These are phyloP conservation scores for Vaccinium myrtillus DNA, from an alignment of 148 eudicot species.

Conservation along the genomic window DNA sequence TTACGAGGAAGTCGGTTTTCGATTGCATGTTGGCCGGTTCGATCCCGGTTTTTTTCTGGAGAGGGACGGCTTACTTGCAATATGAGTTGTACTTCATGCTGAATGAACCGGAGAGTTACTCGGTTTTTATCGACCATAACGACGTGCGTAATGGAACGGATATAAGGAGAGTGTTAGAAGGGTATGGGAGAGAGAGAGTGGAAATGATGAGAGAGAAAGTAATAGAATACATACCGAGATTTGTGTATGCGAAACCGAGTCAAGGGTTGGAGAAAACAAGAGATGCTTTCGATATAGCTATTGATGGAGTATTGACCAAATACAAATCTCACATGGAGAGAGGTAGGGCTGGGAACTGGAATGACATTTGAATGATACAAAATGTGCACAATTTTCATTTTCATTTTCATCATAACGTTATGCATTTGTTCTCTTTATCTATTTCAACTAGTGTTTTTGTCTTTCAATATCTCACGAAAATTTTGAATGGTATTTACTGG, in stretches of 20 bases:
- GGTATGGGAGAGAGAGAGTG: neutral
- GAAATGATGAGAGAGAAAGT: neutral
- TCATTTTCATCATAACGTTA: too few species aligned
- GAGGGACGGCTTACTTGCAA: slow-evolving; percentile 71
- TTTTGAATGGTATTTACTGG: too few species aligned
- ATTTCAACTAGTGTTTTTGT: too few species aligned
- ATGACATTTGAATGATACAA: neutral
- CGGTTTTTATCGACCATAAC: slow-evolving; percentile 9
- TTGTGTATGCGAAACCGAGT: neutral
- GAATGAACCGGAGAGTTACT: slow-evolving; percentile 71
- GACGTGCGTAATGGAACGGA: neutral
- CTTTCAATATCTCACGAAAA: too few species aligned
- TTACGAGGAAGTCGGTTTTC: slow-evolving; percentile 42
- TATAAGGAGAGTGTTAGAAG: neutral
- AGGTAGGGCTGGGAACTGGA: neutral
- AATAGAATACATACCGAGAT: neutral
- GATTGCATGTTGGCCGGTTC: slow-evolving; percentile 67
- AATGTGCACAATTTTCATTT: neutral
- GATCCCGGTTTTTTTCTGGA: slow-evolving; percentile 48
- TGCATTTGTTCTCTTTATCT: neutral
- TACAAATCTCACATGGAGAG: neutral
- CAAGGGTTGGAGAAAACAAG: neutral
- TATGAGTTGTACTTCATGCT: slow-evolving; percentile 75
- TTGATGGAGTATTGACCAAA: neutral
- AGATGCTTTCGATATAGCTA: neutral